These are phyloP conservation scores for Phytophthora crassamura DNA, from an alignment of 352 stramenopile species.

Conservation along the genomic window DNA sequence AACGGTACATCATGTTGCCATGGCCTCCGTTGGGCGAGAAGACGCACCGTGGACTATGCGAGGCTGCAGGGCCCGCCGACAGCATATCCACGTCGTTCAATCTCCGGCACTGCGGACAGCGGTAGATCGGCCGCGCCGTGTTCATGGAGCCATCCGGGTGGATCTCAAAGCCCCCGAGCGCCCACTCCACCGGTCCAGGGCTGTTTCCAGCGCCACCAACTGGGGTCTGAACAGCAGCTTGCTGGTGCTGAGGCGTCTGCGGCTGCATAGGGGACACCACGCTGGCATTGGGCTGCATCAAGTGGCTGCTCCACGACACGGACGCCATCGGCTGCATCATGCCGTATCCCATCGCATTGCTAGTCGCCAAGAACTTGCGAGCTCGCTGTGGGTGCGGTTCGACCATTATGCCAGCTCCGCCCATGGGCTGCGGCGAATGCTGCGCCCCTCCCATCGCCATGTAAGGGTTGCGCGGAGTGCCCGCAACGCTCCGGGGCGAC, in stretches of 20 bases:
- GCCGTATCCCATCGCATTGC: constrained; percentile 35
- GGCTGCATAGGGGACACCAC: constrained; percentile 26
- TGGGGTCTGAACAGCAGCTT: constrained; percentile 30
- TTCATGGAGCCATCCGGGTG: constrained; percentile 73
- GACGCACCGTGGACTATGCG: constrained; percentile 68
- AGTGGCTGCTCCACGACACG: constrained; percentile 63
- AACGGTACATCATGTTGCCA: constrained; percentile 50
- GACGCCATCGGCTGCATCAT: constrained; percentile 41
- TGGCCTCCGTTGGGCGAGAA: constrained; percentile 39
- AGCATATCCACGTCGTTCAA: constrained; percentile 80
- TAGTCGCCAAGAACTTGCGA: constrained; percentile 40
- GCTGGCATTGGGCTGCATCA: constrained; percentile 43
- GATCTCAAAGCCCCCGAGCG: constrained; percentile 83
- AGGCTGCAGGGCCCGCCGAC: constrained; percentile 50
- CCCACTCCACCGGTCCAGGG: constrained; percentile 63
- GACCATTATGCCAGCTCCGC: constrained; percentile 30
- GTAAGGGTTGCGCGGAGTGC: constrained; percentile 41
- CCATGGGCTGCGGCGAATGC: constrained; percentile 23
- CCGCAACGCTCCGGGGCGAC: constrained; percentile 48
- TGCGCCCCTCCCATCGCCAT: constrained; percentile 34
- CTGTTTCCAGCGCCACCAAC: constrained; percentile 24
- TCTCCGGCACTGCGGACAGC: constrained; percentile 69
- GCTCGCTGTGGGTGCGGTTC: constrained; percentile 39
- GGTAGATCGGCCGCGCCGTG: constrained; percentile 76
- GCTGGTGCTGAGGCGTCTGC: constrained; percentile 26